Evolutionary conservation across 192 early-diverging fungal species (phyloP).

Genomic region (Coemansia sp.): DNA sequence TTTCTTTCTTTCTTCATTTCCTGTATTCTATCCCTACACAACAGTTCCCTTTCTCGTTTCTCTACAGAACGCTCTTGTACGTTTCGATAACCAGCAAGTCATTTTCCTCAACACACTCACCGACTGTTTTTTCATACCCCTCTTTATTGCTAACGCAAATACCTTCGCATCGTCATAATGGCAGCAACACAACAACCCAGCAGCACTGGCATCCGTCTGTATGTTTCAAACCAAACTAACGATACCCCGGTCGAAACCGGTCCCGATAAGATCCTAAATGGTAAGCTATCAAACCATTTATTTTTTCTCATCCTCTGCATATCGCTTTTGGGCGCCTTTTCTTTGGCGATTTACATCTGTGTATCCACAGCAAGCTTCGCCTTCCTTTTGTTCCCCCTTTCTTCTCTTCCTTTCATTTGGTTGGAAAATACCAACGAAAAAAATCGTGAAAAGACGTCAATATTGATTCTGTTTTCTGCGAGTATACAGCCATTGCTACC

Average conservation of each 20-base stretch:
- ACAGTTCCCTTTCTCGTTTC: neutral
- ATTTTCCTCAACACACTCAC: neutral
- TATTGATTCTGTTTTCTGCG: too few relatives aligned
- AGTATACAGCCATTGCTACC: too few relatives aligned
- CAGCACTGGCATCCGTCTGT: slow-evolving; percentile 7
- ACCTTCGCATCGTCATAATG: slow-evolving; percentile 8
- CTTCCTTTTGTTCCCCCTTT: too few relatives aligned
- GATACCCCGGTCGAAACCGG: slow-evolving; percentile 4
- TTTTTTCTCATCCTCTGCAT: neutral
- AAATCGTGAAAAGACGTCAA: too few relatives aligned
- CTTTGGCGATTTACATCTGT: too few relatives aligned
- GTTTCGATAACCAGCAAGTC: neutral
- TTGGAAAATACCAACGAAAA: too few relatives aligned
- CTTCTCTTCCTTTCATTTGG: too few relatives aligned
- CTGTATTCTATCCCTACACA: slow-evolving; percentile 6
- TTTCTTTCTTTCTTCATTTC: neutral
- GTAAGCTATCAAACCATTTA: slow-evolving; percentile 3
- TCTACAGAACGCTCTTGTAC: neutral
- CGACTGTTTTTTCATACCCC: slow-evolving; percentile 1
- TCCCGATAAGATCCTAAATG: slow-evolving; percentile 17
- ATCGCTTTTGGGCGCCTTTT: too few relatives aligned
- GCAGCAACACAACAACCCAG: neutral
- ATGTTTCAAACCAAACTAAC: slow-evolving; percentile 4
- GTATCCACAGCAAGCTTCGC: too few relatives aligned
- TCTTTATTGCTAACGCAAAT: neutral